Evolutionary conservation across 192 early-diverging fungal species (phyloP).

Genomic region (Coemansia sp.): DNA sequence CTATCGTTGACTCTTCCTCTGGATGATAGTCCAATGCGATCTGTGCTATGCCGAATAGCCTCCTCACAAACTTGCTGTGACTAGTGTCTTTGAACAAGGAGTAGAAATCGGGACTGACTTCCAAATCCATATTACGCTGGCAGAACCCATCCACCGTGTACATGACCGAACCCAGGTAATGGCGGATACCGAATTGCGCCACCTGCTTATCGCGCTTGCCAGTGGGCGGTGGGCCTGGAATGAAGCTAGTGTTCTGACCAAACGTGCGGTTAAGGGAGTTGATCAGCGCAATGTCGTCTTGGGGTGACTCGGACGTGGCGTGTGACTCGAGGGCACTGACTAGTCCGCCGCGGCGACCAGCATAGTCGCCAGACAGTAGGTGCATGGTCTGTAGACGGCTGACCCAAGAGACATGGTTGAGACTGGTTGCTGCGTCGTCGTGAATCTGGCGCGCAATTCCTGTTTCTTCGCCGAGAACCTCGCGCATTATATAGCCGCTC

Average conservation of each 20-base stretch:
- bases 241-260: slow-evolving; percentile 23
- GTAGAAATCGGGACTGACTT: slow-evolving; percentile 79
- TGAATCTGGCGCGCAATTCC: slow-evolving; percentile 65
- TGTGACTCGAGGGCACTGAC: slow-evolving; percentile 29
- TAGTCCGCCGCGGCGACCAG: slow-evolving; percentile 13
- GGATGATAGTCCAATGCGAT: slow-evolving; percentile 81
- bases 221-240: slow-evolving; percentile 35
- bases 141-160: slow-evolving; percentile 63
- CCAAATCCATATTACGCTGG: slow-evolving; percentile 70
- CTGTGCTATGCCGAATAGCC: slow-evolving; percentile 69
- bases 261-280: slow-evolving; percentile 44
- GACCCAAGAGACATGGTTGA: slow-evolving; percentile 28
- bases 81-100: slow-evolving; percentile 77
- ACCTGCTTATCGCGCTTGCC: slow-evolving; percentile 60
- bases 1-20: slow-evolving; percentile 68
- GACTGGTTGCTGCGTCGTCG: slow-evolving; percentile 76
- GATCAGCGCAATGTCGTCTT: slow-evolving; percentile 43
- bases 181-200: slow-evolving; percentile 72
- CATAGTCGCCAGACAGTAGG: slow-evolving; percentile 1
- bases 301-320: slow-evolving; percentile 24
- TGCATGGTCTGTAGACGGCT: slow-evolving; percentile 33
- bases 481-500: slow-evolving; percentile 67
- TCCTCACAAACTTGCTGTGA: slow-evolving; percentile 69
- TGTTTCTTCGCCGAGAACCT: slow-evolving; percentile 69
- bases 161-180: slow-evolving; percentile 69